Conservation (phyloP, 192 early-diverging fungal genomes). For the Backusella morwellensis region DNA sequence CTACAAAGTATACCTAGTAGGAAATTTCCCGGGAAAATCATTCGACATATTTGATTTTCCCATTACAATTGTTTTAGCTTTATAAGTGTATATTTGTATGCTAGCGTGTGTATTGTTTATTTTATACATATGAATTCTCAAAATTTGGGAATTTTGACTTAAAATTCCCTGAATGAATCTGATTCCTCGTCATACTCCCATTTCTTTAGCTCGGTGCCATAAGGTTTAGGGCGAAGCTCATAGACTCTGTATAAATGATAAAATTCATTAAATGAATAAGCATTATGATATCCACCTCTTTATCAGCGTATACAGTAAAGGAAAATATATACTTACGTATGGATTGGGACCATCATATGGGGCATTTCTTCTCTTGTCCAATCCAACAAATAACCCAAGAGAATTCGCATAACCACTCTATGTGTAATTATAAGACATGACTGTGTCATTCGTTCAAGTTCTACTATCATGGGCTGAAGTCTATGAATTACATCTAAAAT, state of each 20-base stretch:
- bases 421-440: conserved; percentile 90
- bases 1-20: not conserved
- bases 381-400: conserved; percentile 89
- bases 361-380: conserved; percentile 40
- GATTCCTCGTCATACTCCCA: conserved; percentile 35
- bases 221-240: conserved; percentile 39
- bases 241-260: conserved; percentile 25
- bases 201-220: conserved; percentile 38
- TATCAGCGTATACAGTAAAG: not conserved
- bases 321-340: conserved; percentile 27
- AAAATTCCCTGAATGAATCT: conserved; percentile 35
- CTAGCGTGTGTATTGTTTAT: not conserved
- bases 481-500: conserved; percentile 88
- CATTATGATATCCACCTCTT: not conserved
- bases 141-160: not conserved
- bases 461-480: conserved; percentile 89
- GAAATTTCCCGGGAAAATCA: not conserved
- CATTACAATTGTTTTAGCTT: not conserved
- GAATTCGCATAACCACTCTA: conserved; percentile 85
- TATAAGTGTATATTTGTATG: not conserved
- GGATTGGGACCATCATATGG: conserved; percentile 41
- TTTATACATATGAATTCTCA: not conserved
- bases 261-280: not conserved
- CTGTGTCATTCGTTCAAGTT: conserved; percentile 90
- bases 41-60: not conserved